Evolutionary conservation across 495 filamentous ascomycete species (phyloP), one percentile per base, ranked within the genome.

Genomic region (Apodospora peruviana): DNA sequence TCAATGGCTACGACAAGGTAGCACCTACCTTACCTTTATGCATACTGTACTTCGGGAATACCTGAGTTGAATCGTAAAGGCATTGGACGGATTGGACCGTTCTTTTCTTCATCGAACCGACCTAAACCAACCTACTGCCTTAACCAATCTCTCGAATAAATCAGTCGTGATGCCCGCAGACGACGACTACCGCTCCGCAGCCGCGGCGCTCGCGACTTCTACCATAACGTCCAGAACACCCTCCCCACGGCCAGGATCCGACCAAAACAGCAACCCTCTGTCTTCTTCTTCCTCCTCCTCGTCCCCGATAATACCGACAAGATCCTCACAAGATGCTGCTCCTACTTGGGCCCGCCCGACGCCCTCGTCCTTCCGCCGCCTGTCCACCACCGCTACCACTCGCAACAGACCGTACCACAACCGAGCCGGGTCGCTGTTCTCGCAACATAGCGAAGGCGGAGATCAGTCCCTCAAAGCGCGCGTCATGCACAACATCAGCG

Each of bases 111-210:
- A n/a, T n/a, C n/a, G n/a, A n/a, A n/a, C n/a, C n/a, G n/a, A n/a
- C n/a, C 27, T 7, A 32, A 7, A 32, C 27, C 27, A 32, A 32
- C 27, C 7, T 32, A n/a, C n/a, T n/a, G n/a, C n/a, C n/a, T n/a
- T n/a, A n/a, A n/a, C n/a, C 27, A 32, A 32, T 32, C 27, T 32
- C 27, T 14, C 27, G 27, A 32, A 14, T 14, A 14, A 7, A 32
- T 7, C 7, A 7, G 27, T 14, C 27, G 56, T 45, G 9, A 67
- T 67, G 64, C 58, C 59, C 22, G 39, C 39, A 41, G 39, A 41
- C 39, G 18, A 41, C 20, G 39, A 67, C 53, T 58, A 55, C 50
- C 45, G 50, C 27, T 54, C 59, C 44, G 57, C 58, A 25, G 56
- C 56, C 29, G 56, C 50, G 27, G 53, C 49, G 25, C 59, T 61